Evolutionary conservation across 2,329 filamentous ascomycete species (phyloP), one percentile per base, ranked within the genome.

Genomic region (Microcyclospora pomicola): DNA sequence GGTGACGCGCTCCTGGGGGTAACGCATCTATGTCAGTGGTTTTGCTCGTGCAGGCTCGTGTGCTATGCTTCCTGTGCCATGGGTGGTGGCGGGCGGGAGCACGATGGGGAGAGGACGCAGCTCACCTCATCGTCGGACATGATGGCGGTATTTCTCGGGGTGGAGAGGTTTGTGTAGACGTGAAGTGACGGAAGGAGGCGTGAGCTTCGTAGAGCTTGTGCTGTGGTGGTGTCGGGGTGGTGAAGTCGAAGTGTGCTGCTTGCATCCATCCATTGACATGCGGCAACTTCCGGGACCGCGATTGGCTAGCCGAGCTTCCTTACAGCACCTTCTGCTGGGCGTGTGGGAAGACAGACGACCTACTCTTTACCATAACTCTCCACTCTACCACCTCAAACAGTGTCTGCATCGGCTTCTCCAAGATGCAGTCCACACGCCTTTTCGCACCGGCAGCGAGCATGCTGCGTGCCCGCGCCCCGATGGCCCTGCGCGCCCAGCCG

Each of bases 51-150:
- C 7, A 7, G 19, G 4, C 19, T 24, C 19, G 19, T 24, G 19
- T 24, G 19, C 19, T 31, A 30, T 31, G 4, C 30, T 31, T 31
- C 30, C 30, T 5, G 4, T n/a, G 30, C 30, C 30, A 31, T 31
- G 19, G 19, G 19, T 4, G 19, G 19, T 4, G 30, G 30, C 12
- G 12, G 4, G 30, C 30, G 30, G 19, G 19, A 24, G 19, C 19
- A 24, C 7, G 19, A 24, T 24, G 19, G 19, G 30, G 12, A 9
- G 30, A 31, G 30, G 30, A 15, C 14, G 30, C 12, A 5, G 14
- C 30, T n/a, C 30, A 31, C 30, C 30, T 83, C 83, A 59, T 83
- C 80, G 69, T 92, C 84, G 64, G 86, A 81, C 88, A 98, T 98
- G 56, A 69, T 87, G 75, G 66, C 67, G 59, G 62, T 61, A 57